Evolutionary conservation across 768 basidiomycete species (phyloP), one percentile per base, ranked within the genome.

Genomic region (Leucosporidium creatinivorum): DNA sequence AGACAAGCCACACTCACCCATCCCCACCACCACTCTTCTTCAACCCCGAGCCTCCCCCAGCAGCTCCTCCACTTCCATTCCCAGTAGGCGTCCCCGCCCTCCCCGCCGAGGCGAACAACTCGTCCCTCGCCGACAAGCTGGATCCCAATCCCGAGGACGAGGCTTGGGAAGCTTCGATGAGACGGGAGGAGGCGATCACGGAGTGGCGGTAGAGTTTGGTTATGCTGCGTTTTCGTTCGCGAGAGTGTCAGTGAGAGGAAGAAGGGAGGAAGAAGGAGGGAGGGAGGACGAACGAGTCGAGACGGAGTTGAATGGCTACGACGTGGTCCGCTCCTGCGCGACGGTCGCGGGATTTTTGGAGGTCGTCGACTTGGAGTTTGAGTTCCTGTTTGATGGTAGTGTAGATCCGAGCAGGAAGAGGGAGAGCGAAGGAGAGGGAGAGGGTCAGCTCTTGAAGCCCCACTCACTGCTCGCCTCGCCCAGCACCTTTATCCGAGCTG

Each of bases 331-430:
- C 67, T 82, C 84, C 68, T 75, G 76, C 70, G 82, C 80, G 55
- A 79, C 83, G 70, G 79, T 83, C 75, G 82, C 83, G 61, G 17
- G 83, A 84, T 60, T 81, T 81, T 75, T 74, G 71, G 49, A 88
- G 85, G 76, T 93, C 89, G 61, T 86, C 90, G 33, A 89, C 83
- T 49, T 85, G 79, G 28, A 88, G 77, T 57, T 87, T 87, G 68
- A 93, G 77, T 51, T 82, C 81, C 89, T 91, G 67, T 64, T 36
- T 44, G 39, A 15, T 33, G 33, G 33, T 33, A 33, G 33, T 33
- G 39, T 44, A 12, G 39, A 44, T 6, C 15, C n/a, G 39, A 3
- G 39, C 8, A 8, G 39, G 39, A 17, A 44, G 8, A 9, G 13
- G 13, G 39, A 12, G 39, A 17, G 39, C 15, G 39, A 17, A 44